Conservation (phyloP, 2,329 filamentous ascomycete species). For the Drechslera avenae region DNA sequence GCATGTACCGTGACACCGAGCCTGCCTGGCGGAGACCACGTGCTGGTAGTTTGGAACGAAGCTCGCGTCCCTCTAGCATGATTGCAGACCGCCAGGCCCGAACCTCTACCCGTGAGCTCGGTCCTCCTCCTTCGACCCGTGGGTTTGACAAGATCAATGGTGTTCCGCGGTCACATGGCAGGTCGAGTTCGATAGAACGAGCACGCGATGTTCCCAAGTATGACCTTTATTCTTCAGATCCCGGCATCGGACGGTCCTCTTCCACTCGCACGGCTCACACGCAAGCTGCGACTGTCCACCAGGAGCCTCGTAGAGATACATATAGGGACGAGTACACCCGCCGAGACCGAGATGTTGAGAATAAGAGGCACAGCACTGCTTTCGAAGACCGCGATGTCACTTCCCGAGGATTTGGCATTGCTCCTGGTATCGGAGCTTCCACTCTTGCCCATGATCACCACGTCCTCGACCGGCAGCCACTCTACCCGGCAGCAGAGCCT, state of each 20-base stretch:
- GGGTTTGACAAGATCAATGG: slow-evolving; percentile 71
- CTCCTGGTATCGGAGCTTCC: slow-evolving; percentile 19
- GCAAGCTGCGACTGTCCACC: slow-evolving; percentile 53
- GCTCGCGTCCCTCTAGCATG: slow-evolving; percentile 53
- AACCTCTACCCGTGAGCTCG: slow-evolving; percentile 45
- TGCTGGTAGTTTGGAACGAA: slow-evolving; percentile 53
- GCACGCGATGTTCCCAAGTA: slow-evolving; percentile 42
- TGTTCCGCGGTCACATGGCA: slow-evolving; percentile 27
- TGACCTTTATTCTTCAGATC: slow-evolving; percentile 47
- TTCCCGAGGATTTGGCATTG: slow-evolving; percentile 56
- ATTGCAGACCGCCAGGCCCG: slow-evolving; percentile 46
- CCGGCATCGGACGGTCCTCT: slow-evolving; percentile 33
- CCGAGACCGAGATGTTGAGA: slow-evolving; percentile 48
- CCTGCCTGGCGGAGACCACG: slow-evolving; percentile 54
- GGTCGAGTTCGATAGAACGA: slow-evolving; percentile 42
- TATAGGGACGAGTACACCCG: slow-evolving; percentile 54
- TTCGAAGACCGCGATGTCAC: slow-evolving; percentile 53
- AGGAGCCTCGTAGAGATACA: slow-evolving; percentile 51
- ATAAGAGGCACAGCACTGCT: slow-evolving; percentile 42
- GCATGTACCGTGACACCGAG: slow-evolving; percentile 59
- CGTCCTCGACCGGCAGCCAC: slow-evolving; percentile 46
- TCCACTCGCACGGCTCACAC: slow-evolving; percentile 51
- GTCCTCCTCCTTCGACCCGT: slow-evolving; percentile 70
- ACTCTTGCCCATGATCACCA: slow-evolving; percentile 42
- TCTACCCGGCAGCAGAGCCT: slow-evolving; percentile 27